Evolutionary conservation across 768 basidiomycete genomes (phyloP), one percentile per base, ranked within the genome.

Genomic region (Asterophora parasitica): DNA sequence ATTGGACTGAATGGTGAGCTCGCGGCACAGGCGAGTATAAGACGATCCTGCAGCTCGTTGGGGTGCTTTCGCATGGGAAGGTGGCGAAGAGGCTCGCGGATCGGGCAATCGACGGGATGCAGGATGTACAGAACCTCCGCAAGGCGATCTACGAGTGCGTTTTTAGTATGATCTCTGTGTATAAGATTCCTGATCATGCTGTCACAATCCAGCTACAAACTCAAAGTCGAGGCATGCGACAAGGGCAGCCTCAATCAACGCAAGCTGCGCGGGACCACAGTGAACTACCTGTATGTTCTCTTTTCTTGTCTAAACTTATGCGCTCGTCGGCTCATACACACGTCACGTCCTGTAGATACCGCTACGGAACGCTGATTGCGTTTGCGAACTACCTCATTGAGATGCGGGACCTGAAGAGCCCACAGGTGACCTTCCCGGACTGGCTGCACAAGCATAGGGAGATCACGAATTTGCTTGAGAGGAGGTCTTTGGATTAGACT

Each of bases 311-410:
- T 23, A 9, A 23, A 30, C 27, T 26, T 3, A 7, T 19, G n/a
- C 9, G 15, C 12, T n/a, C n/a, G 13, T 26, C 11, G 15, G 4
- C 15, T 27, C 30, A n/a, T 28, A 36, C n/a, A 10, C 6, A 38
- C 20, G 15, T 1, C 39, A 42, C 16, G n/a, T 7, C 37, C 13
- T 40, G 38, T 50, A 89, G 88, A 51, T 89, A 87, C 62, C 85
- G 86, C 53, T 96, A 98, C 60, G 95, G 88, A 6, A 83, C 89
- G 3, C 73, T 96, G 28, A 95, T 98, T 56, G 91, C 91, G 4
- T 90, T 99, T 50, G 88, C 96, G 40, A 93, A 96, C 63, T 98
- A 95, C 64, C 75, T 98, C 55, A 83, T 98, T 44, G 92, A 95
- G 65, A 70, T 70, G 56, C 67, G 69, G 27, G 69, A 69, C 41